Evolutionary conservation across 2,329 filamentous ascomycete species (phyloP).

Genomic region (Neonectria magnoliae): DNA sequence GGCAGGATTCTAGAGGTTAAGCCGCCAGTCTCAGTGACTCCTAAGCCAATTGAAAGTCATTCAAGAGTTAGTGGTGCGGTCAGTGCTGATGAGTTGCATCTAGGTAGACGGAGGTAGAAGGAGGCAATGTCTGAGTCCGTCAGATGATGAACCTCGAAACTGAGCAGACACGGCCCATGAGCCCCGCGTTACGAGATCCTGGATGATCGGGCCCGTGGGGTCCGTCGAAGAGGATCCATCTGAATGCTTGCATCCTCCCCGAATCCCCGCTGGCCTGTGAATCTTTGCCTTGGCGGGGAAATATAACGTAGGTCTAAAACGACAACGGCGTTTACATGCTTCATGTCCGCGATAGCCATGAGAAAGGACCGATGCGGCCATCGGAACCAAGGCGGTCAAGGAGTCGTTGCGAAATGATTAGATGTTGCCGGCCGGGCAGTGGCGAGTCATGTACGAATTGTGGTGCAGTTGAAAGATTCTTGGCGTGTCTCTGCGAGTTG

Average conservation of each 20-base stretch:
- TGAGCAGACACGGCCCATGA: not conserved
- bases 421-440: slow-evolving; percentile 2
- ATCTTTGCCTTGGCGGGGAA: not conserved
- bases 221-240: slow-evolving; percentile 11
- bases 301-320: not conserved
- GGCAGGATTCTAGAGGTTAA: slow-evolving; percentile 18
- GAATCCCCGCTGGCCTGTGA: slow-evolving; percentile 2
- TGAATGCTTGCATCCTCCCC: slow-evolving; percentile 1
- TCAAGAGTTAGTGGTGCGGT: not conserved
- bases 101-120: slow-evolving; percentile 1
- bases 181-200: slow-evolving; percentile 20
- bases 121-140: slow-evolving; percentile 1
- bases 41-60: not conserved
- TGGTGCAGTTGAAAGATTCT: not conserved
- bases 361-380: not conserved
- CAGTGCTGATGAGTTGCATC: slow-evolving; percentile 1
- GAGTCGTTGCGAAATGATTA: not conserved
- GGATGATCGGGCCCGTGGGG: slow-evolving; percentile 20
- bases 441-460: slow-evolving; percentile 9
- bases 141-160: not conserved
- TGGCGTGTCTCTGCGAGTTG: slow-evolving; percentile 8
- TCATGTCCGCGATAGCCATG: not conserved
- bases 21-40: slow-evolving; percentile 2
- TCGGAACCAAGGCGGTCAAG: not conserved
- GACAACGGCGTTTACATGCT: not conserved